Evolutionary conservation across 2,329 filamentous ascomycete genomes (phyloP), one percentile per base, ranked within the genome.

Genomic region (Cercospora citrullina): DNA sequence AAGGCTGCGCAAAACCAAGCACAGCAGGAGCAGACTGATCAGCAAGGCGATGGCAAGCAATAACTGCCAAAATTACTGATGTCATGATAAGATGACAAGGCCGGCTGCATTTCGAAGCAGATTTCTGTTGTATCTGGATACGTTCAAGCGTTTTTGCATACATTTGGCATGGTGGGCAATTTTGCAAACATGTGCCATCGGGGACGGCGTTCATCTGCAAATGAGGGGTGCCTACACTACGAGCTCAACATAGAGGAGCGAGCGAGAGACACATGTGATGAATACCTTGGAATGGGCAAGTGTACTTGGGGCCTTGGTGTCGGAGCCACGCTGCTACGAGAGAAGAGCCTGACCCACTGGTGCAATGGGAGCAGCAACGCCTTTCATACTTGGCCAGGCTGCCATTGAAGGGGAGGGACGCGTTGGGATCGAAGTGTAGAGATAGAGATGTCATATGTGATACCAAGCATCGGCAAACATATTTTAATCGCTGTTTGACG

Each of bases 61-160:
- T 42, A 39, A 63, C 18, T 33, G 23, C 30, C 36, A n/a, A 28
- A 28, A n/a, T 16, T 28, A 36, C 31, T 59, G 30, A 59, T 31
- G 55, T 59, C 55, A 59, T 59, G 55, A 59, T 26, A 14, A 23
- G 51, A 26, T 53, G 55, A 65, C 39, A 42, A 65, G 45, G 60
- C 60, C 55, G 42, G 39, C 58, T 66, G 51, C 28, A 42, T 51
- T 59, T 58, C 18, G 28, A 45, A 48, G 57, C 63, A 64, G 60
- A 39, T 36, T 64, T 23, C 53, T 33, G 26, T 64, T n/a, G 18
- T 39, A 26, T 65, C 62, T 68, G 65, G 57, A 68, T 68, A 65
- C 66, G 66, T 68, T 65, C 66, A 60, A 68, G 66, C 66, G 66
- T 60, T 62, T 68, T 65, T 68, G 65, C 66, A 65, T 68, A 64